phyloP scores from a whole-genome alignment of 306 rosid genomes.

The Castanospermum australe region DNA sequence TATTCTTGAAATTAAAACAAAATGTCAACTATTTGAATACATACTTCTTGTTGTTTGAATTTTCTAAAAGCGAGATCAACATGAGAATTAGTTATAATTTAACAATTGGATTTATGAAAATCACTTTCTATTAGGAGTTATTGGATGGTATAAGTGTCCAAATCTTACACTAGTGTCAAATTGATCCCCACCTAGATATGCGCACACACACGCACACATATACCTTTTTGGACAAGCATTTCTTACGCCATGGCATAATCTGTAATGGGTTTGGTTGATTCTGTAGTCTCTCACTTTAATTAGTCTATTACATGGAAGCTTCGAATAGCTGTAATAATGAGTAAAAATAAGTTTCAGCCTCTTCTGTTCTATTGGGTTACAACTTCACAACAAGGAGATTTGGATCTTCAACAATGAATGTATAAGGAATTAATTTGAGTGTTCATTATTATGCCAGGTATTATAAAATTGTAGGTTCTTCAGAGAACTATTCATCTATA shows the following conservation, averaged over 20 bases:
- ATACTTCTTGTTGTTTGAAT: not conserved
- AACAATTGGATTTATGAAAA: conserved; percentile 10
- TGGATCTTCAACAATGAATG: conserved; percentile 1
- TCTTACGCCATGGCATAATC: not conserved
- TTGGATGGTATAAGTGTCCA: not conserved
- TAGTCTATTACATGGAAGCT: not conserved
- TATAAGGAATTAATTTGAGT: conserved; percentile 27
- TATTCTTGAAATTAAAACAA: conserved; percentile 10
- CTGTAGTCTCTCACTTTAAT: conserved; percentile 7
- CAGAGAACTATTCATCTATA: conserved; percentile 74
- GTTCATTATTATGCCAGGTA: conserved; percentile 57
- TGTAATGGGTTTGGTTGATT: conserved; percentile 17
- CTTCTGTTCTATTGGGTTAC: conserved; percentile 17
- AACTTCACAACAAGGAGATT: conserved; percentile 10
- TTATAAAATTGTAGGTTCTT: conserved; percentile 77
- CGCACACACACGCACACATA: too few species aligned
- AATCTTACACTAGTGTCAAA: not conserved
- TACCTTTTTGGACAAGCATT: not conserved
- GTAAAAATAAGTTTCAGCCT: conserved; percentile 3
- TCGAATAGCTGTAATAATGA: not conserved
- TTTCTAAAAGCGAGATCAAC: not conserved
- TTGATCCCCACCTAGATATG: not conserved
- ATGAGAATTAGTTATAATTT: conserved; percentile 6
- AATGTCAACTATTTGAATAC: conserved; percentile 17
- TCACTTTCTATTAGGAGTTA: not conserved